Evolutionary conservation across 768 basidiomycete species (phyloP).

Genomic region (Hysterangium stoloniferum): DNA sequence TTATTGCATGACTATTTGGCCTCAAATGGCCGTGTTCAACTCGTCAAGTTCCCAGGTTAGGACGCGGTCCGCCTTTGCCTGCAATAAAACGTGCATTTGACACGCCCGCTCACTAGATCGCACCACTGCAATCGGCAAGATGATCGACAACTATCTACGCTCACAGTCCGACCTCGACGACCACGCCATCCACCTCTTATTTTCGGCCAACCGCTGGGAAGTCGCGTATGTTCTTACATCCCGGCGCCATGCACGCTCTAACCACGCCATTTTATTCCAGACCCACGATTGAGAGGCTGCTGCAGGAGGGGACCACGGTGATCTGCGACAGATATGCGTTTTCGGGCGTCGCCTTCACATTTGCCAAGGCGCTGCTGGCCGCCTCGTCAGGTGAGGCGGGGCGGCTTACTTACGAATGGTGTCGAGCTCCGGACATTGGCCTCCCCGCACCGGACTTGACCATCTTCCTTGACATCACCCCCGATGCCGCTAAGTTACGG

Average conservation of each 20-base stretch:
- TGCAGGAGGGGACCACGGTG: slow-evolving; percentile 60
- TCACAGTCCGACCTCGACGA: slow-evolving; percentile 85
- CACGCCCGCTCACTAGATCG: slow-evolving; percentile 50
- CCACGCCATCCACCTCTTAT: slow-evolving; percentile 85
- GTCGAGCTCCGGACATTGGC: slow-evolving; percentile 73
- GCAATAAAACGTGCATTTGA: background rate
- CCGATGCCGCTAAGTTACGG: slow-evolving; percentile 56
- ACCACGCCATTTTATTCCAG: slow-evolving; percentile 26
- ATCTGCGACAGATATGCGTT: slow-evolving; percentile 95
- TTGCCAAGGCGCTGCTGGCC: slow-evolving; percentile 27
- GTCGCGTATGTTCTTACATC: slow-evolving; percentile 50
- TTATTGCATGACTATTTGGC: slow-evolving; percentile 51
- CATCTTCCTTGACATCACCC: slow-evolving; percentile 77
- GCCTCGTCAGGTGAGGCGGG: slow-evolving; percentile 41
- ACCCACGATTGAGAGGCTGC: slow-evolving; percentile 48
- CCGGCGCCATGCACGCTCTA: no score
- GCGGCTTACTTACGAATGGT: slow-evolving; percentile 71
- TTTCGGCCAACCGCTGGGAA: slow-evolving; percentile 98
- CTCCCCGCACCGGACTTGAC: slow-evolving; percentile 87
- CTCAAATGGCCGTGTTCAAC: slow-evolving; percentile 34
- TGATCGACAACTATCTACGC: slow-evolving; percentile 89
- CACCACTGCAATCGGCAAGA: slow-evolving; percentile 81
- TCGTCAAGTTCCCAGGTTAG: slow-evolving; percentile 88
- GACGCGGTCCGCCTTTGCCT: background rate
- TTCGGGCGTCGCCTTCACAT: slow-evolving; percentile 83